Evolutionary conservation across 1,284 basidiomycete genomes (phyloP).

Genomic region (Melampsora larici-populina): DNA sequence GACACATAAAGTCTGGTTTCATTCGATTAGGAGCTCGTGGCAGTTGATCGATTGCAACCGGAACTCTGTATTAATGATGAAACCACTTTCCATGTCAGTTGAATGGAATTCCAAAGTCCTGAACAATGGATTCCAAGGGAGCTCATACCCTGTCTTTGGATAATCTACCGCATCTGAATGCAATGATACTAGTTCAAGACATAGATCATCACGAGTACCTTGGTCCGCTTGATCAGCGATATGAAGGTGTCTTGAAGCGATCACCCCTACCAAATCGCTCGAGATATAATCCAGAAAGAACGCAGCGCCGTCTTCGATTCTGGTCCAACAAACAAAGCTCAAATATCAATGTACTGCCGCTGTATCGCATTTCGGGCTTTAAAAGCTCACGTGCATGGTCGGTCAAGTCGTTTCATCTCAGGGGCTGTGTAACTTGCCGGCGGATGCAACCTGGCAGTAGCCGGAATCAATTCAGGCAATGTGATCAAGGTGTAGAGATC

Average conservation of each 20-base stretch:
- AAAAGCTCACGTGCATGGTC: slow-evolving; percentile 57
- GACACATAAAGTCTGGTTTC: slow-evolving; percentile 26
- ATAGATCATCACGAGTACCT: slow-evolving; percentile 63
- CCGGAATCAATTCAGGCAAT: slow-evolving; percentile 58
- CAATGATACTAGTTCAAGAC: slow-evolving; percentile 63
- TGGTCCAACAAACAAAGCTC: slow-evolving; percentile 17
- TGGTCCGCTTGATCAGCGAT: slow-evolving; percentile 65
- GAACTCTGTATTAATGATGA: neutral
- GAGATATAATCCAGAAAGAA: slow-evolving; percentile 70
- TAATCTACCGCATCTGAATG: slow-evolving; percentile 64
- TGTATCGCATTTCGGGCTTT: neutral
- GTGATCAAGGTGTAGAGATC: slow-evolving; percentile 60
- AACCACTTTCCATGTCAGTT: neutral
- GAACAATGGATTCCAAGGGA: neutral
- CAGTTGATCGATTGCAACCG: slow-evolving; percentile 10
- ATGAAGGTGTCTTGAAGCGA: slow-evolving; percentile 61
- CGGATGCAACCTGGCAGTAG: slow-evolving; percentile 50
- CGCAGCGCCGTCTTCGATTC: slow-evolving; percentile 66
- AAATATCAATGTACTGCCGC: neutral
- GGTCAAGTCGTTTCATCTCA: slow-evolving; percentile 58
- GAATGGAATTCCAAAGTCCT: neutral
- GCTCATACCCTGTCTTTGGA: slow-evolving; percentile 38
- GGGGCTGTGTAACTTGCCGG: slow-evolving; percentile 63
- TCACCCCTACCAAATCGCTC: slow-evolving; percentile 63
- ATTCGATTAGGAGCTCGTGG: slow-evolving; percentile 2